phyloP scores from a whole-genome alignment of 139 green algal genomes.

The Monoraphidium neglectum region DNA sequence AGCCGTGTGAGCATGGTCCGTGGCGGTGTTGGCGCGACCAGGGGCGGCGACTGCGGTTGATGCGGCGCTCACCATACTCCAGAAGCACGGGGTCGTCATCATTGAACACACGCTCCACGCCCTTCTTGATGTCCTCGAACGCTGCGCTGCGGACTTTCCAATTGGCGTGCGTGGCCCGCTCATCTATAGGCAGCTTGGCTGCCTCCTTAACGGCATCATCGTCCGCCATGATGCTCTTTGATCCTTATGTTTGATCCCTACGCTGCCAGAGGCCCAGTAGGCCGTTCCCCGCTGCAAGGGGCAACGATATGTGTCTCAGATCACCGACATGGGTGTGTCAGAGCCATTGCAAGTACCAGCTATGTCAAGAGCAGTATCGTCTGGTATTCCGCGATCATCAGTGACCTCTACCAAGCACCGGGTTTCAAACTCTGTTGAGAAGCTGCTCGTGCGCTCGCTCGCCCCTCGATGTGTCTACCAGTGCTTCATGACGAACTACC shows the following conservation, averaged over 20 bases:
- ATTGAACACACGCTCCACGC: conserved; percentile 59
- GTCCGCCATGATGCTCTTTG: conserved; percentile 38
- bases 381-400: too few relatives aligned
- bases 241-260: not conserved
- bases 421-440: too few relatives aligned
- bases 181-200: conserved; percentile 59
- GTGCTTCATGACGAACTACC: too few relatives aligned
- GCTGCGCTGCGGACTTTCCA: conserved; percentile 90
- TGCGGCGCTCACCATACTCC: conserved; percentile 61
- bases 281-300: too few relatives aligned
- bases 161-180: conserved; percentile 75
- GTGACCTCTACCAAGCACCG: too few relatives aligned
- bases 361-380: too few relatives aligned
- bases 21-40: not conserved
- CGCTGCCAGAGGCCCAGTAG: too few relatives aligned
- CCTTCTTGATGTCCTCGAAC: conserved; percentile 72
- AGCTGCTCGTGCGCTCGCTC: too few relatives aligned
- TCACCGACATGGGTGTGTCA: too few relatives aligned
- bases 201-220: conserved; percentile 72
- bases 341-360: too few relatives aligned
- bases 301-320: too few relatives aligned
- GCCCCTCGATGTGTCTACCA: too few relatives aligned
- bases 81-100: conserved; percentile 64
- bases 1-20: not conserved
- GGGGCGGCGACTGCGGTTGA: not conserved